Percentiles rank a stretch among this genome's conserved stretches.
These are phyloP conservation scores for Gillenia trifoliata DNA, from an alignment of 306 rosid genomes.

Conservation along the genomic window DNA sequence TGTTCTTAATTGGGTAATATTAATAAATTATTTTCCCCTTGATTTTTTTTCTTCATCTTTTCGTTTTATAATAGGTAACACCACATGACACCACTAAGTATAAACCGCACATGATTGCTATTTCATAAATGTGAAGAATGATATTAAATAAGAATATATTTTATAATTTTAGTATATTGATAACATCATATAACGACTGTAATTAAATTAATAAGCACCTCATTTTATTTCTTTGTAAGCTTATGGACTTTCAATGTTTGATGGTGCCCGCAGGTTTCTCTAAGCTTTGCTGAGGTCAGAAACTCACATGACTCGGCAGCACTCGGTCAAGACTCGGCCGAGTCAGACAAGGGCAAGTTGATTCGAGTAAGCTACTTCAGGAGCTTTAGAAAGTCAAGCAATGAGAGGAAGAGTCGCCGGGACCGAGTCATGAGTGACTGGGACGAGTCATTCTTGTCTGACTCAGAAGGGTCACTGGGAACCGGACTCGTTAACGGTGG, in stretches of 20 bases:
- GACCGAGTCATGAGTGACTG: conserved; percentile 24
- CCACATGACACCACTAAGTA: too few species aligned
- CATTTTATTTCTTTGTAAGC: background rate
- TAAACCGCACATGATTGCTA: too few species aligned
- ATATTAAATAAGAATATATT: too few species aligned
- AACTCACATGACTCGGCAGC: conserved; percentile 15
- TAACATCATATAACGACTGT: too few species aligned
- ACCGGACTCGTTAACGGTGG: conserved; percentile 11
- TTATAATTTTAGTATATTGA: too few species aligned
- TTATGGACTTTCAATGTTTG: background rate
- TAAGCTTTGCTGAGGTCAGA: conserved; percentile 37
- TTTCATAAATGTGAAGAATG: too few species aligned
- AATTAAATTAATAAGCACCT: background rate
- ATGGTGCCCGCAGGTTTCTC: conserved; percentile 35
- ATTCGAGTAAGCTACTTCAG: conserved; percentile 26
- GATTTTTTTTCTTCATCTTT: background rate
- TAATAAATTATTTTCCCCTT: background rate
- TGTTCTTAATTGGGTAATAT: background rate
- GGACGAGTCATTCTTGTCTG: conserved; percentile 28
- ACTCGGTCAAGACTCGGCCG: conserved; percentile 15
- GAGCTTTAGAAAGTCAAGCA: conserved; percentile 28
- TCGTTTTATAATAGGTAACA: background rate
- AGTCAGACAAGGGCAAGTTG: conserved; percentile 21
- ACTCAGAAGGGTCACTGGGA: conserved; percentile 30
- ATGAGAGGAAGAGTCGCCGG: conserved; percentile 14